Conservation (phyloP, 768 basidiomycete genomes). For the Auricularia auricula-judae region DNA sequence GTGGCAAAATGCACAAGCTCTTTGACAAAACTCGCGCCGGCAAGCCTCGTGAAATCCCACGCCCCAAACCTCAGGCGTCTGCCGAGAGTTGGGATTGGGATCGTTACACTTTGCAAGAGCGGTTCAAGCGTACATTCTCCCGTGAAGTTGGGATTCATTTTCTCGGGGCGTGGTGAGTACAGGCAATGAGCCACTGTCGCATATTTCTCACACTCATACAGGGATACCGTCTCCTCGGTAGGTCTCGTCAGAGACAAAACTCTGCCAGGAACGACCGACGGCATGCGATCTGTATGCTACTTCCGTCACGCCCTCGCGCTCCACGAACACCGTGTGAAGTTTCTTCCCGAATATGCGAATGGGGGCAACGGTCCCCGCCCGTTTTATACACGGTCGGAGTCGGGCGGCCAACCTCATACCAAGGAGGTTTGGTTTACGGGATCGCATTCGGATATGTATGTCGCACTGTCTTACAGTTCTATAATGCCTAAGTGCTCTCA, state of each 20-base stretch:
- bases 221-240: slow-evolving; percentile 23
- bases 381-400: background rate
- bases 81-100: background rate
- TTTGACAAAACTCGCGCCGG: no score
- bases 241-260: slow-evolving; percentile 22
- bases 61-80: no score
- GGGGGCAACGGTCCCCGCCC: slow-evolving; percentile 13
- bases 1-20: no score
- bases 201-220: background rate
- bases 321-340: slow-evolving; percentile 38
- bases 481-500: background rate
- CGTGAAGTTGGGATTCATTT: slow-evolving; percentile 30
- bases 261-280: slow-evolving; percentile 21
- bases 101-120: slow-evolving; percentile 6
- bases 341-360: slow-evolving; percentile 32
- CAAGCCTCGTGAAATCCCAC: no score
- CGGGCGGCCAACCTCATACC: slow-evolving; percentile 9
- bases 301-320: slow-evolving; percentile 38
- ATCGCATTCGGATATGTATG: slow-evolving; percentile 28
- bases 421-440: slow-evolving; percentile 37
- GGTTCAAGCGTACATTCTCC: slow-evolving; percentile 28
- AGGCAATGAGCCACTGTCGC: background rate
- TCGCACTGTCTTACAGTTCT: background rate
- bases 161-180: slow-evolving; percentile 30
- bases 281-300: slow-evolving; percentile 24